phyloP scores from a whole-genome alignment of 106 monocot species.

The Dendrobium nobile region DNA sequence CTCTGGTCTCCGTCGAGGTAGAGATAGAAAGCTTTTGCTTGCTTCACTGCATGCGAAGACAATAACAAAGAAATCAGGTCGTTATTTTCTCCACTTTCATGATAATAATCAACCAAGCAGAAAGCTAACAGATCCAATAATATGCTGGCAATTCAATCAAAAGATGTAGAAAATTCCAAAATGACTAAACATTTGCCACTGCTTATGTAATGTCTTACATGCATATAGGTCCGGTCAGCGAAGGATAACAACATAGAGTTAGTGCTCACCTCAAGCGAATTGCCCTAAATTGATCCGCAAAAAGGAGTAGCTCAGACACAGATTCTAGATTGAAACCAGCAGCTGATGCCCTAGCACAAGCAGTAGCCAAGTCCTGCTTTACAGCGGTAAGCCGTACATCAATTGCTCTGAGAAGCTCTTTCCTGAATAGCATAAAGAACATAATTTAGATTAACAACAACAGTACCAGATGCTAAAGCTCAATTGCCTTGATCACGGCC shows the following conservation, averaged over 20 bases:
- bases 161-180: not conserved
- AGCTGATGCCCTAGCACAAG: constrained; percentile 74
- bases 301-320: constrained; percentile 66
- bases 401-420: constrained; percentile 87
- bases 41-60: constrained; percentile 55
- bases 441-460: not conserved
- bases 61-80: constrained; percentile 6
- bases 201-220: not conserved
- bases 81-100: not conserved
- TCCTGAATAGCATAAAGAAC: constrained; percentile 40
- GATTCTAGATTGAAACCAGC: constrained; percentile 80
- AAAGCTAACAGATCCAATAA: not conserved
- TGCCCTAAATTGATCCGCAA: constrained; percentile 85
- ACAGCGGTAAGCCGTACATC: constrained; percentile 75
- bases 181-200: not conserved
- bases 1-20: constrained; percentile 70
- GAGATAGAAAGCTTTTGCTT: constrained; percentile 67
- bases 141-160: not conserved
- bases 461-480: not conserved
- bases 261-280: constrained; percentile 56
- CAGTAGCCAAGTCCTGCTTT: constrained; percentile 72
- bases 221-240: not conserved
- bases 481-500: not conserved
- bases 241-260: not conserved
- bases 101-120: not conserved